phyloP scores from a whole-genome alignment of 1,284 basidiomycete species.

The Trametes polyzona region DNA sequence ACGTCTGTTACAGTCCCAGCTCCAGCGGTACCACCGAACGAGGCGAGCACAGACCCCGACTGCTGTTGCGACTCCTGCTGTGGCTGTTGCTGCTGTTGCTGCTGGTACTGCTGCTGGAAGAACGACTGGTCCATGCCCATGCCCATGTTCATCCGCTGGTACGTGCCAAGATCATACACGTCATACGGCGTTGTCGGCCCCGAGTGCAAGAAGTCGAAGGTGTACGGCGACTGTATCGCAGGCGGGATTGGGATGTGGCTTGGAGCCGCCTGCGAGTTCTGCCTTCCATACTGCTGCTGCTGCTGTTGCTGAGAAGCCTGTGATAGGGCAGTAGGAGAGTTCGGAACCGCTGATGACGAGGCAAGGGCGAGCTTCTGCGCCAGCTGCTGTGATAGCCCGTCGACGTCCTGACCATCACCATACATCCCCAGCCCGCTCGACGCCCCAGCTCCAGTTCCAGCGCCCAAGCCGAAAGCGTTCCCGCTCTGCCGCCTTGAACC shows the following conservation, averaged over 20 bases:
- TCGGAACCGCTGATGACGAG: slow-evolving; percentile 15
- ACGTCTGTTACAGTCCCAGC: not conserved
- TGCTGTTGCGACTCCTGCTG: not conserved
- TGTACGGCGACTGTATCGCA: slow-evolving; percentile 31
- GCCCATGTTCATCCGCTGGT: slow-evolving; percentile 26
- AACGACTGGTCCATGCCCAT: slow-evolving; percentile 5
- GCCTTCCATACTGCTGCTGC: not conserved
- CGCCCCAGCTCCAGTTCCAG: not conserved
- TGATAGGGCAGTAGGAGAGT: not conserved
- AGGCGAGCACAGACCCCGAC: not conserved
- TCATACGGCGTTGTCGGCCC: slow-evolving; percentile 47
- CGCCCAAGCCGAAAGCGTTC: slow-evolving; percentile 4
- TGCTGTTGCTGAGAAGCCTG: slow-evolving; percentile 9
- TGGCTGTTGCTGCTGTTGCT: slow-evolving; percentile 1
- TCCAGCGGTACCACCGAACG: too few species aligned
- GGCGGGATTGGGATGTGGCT: slow-evolving; percentile 39
- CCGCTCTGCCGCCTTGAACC: slow-evolving; percentile 14
- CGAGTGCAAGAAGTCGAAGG: slow-evolving; percentile 41
- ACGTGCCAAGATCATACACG: slow-evolving; percentile 33
- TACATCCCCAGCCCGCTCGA: not conserved
- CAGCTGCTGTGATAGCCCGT: slow-evolving; percentile 12
- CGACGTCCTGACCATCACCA: slow-evolving; percentile 1
- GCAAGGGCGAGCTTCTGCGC: slow-evolving; percentile 21
- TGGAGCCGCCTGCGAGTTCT: slow-evolving; percentile 14
- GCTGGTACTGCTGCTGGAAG: slow-evolving; percentile 5